A percentile compares a stretch with the other conserved stretches of the same genome.
These are phyloP conservation scores for Leucocoprinus leucothites DNA, from an alignment of 768 basidiomycete genomes.

Conservation along the genomic window DNA sequence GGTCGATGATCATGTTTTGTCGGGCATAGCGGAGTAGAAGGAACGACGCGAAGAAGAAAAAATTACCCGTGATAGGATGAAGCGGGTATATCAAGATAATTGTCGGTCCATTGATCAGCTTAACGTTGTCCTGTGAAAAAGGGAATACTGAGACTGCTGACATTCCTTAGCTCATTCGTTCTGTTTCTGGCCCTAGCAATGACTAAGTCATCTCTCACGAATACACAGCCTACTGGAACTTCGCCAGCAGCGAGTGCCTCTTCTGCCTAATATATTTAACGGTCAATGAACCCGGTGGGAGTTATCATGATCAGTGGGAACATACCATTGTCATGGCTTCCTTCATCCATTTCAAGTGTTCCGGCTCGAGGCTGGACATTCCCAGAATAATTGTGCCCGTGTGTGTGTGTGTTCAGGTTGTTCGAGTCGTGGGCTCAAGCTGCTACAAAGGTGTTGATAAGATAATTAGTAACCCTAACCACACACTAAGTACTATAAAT, in stretches of 20 bases:
- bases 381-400: no score
- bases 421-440: background rate
- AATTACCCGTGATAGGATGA: background rate
- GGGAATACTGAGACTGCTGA: constrained; percentile 29
- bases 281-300: background rate
- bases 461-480: background rate
- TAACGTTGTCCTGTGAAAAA: constrained; percentile 1
- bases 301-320: constrained; percentile 14
- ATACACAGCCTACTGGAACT: constrained; percentile 96
- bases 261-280: constrained; percentile 50
- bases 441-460: background rate
- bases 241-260: constrained; percentile 84
- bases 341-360: constrained; percentile 68
- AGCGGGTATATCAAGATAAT: background rate
- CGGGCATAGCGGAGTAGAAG: background rate
- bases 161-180: constrained; percentile 93
- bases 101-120: background rate
- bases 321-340: constrained; percentile 81
- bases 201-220: constrained; percentile 72
- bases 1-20: background rate
- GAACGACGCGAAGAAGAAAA: background rate
- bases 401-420: no score
- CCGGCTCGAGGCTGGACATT: constrained; percentile 23
- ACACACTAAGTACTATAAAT: background rate
- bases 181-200: constrained; percentile 90